Evolutionary conservation across 78 protist genomes (phyloP).

Genomic region (Bigelowiella natans): DNA sequence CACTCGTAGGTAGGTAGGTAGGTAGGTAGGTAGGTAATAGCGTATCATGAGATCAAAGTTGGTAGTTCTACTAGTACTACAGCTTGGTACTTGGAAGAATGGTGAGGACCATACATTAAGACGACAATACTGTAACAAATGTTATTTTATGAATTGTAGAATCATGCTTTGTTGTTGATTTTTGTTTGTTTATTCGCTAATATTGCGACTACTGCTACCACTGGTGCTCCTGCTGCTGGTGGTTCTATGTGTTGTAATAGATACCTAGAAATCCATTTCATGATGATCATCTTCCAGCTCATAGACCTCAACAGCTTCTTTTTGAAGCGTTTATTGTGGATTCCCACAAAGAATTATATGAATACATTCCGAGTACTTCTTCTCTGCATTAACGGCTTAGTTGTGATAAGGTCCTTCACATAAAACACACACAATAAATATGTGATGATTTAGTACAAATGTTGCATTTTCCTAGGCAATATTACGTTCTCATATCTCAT

Average conservation of each 20-base stretch:
- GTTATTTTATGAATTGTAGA: too few relatives aligned
- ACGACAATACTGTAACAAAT: too few relatives aligned
- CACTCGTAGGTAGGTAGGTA: not conserved
- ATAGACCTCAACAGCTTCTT: not conserved
- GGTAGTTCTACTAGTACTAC: too few relatives aligned
- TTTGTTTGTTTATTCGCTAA: too few relatives aligned
- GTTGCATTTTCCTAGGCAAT: not conserved
- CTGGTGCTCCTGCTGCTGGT: too few relatives aligned
- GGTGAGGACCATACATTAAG: too few relatives aligned
- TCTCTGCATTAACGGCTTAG: not conserved
- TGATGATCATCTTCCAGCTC: not conserved
- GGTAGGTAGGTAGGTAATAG: too few relatives aligned
- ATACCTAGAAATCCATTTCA: not conserved
- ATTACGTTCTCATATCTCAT: not conserved
- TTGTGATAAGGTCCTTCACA: not conserved
- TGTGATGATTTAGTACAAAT: not conserved
- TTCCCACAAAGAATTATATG: not conserved
- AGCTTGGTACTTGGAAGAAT: too few relatives aligned
- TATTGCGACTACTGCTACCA: too few relatives aligned
- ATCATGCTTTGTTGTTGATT: too few relatives aligned
- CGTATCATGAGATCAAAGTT: too few relatives aligned
- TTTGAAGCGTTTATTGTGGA: not conserved
- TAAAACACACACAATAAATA: not conserved
- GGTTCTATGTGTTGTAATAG: too few relatives aligned
- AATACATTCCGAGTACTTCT: not conserved